Conservation (phyloP, 176 grass and related monocot genomes). For the Carex myosuroides region DNA sequence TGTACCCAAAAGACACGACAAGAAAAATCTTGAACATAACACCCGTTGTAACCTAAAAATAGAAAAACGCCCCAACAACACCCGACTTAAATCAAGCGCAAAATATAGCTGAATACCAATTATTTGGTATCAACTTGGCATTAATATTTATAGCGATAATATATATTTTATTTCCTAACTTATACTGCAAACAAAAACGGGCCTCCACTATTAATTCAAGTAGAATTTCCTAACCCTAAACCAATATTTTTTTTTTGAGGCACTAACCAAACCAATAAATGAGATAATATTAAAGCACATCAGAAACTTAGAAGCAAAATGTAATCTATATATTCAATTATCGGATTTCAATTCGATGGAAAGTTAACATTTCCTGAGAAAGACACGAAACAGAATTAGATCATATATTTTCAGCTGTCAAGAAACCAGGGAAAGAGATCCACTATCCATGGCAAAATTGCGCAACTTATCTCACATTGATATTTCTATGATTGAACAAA, state of each 20-base stretch:
- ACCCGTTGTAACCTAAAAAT: not conserved
- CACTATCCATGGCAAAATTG: not conserved
- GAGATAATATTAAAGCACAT: no score
- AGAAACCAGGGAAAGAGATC: not conserved
- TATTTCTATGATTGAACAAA: slow-evolving; percentile 18
- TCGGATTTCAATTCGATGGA: not conserved
- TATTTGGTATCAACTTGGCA: not conserved
- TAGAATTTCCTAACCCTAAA: not conserved
- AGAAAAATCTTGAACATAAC: not conserved
- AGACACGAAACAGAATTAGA: not conserved
- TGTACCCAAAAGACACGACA: not conserved
- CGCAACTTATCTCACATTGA: not conserved
- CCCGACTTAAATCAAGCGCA: not conserved
- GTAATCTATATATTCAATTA: not conserved
- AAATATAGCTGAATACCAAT: not conserved
- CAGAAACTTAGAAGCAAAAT: not conserved
- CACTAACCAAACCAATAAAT: no score
- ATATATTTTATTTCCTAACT: no score
- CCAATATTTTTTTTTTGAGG: no score
- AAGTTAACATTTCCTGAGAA: not conserved
- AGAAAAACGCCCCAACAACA: no score
- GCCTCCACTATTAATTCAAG: not conserved
- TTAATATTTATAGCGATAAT: not conserved
- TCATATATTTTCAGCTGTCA: not conserved
- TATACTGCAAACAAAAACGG: not conserved